These are phyloP conservation scores for Solanum hybrid DNA, from an alignment of 305 asterid species.

Conservation along the genomic window DNA sequence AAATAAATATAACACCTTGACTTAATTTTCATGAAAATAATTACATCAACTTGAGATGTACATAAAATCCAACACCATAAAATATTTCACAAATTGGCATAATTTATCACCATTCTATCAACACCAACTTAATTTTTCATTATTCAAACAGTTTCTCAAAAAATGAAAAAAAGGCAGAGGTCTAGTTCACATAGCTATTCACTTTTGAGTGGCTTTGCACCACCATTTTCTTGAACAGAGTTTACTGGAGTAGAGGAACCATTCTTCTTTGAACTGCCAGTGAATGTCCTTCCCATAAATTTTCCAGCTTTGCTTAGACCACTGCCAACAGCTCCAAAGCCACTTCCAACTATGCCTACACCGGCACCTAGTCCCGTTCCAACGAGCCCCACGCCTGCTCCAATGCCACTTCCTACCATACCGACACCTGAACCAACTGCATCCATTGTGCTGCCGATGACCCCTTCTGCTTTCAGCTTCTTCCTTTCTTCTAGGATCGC, in stretches of 20 bases:
- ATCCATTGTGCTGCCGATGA: constrained; percentile 90
- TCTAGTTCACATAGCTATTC: neutral
- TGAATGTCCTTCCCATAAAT: constrained; percentile 79
- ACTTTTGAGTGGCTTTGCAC: constrained; percentile 44
- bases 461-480: constrained; percentile 87
- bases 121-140: neutral
- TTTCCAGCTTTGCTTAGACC: constrained; percentile 83
- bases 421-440: constrained; percentile 86
- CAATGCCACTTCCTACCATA: constrained; percentile 59
- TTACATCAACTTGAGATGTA: neutral
- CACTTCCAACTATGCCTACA: constrained; percentile 50
- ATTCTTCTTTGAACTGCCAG: constrained; percentile 50
- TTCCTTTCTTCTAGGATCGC: constrained; percentile 64
- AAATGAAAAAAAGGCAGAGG: neutral
- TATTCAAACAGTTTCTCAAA: neutral
- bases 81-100: neutral
- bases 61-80: neutral
- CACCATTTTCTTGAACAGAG: constrained; percentile 61
- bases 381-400: constrained; percentile 68
- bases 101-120: neutral
- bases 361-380: constrained; percentile 58
- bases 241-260: constrained; percentile 67
- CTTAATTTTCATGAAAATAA: neutral
- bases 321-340: constrained; percentile 70
- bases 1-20: neutral